phyloP scores from a whole-genome alignment of 2,329 filamentous ascomycete genomes.

The Meredithiella fracta region DNA sequence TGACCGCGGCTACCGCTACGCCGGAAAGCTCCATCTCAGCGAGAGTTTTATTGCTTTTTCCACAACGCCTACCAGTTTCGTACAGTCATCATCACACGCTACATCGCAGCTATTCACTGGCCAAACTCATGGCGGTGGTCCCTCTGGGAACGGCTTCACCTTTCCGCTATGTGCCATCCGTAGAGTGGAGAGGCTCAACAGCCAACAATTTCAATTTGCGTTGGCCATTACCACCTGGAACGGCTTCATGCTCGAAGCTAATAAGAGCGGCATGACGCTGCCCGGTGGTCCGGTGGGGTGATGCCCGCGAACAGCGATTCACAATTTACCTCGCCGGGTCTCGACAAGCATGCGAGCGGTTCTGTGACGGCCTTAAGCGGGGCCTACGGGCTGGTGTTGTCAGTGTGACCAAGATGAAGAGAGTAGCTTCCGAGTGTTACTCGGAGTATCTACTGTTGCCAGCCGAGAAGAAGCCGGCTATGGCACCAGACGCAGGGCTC shows the following conservation, averaged over 20 bases:
- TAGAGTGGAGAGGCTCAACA: constrained; percentile 81
- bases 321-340: constrained; percentile 83
- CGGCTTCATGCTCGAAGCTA: constrained; percentile 40
- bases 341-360: constrained; percentile 77
- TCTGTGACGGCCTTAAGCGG: constrained; percentile 89
- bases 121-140: constrained; percentile 81
- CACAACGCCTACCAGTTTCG: constrained; percentile 76
- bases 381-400: constrained; percentile 75
- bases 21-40: constrained; percentile 81
- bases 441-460: constrained; percentile 64
- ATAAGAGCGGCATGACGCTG: constrained; percentile 23
- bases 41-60: constrained; percentile 95
- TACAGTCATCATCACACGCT: constrained; percentile 60
- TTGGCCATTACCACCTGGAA: constrained; percentile 95
- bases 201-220: constrained; percentile 81
- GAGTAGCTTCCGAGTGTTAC: constrained; percentile 71
- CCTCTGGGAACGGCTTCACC: constrained; percentile 89
- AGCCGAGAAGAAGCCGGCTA: constrained; percentile 31
- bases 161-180: constrained; percentile 83
- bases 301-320: constrained; percentile 56
- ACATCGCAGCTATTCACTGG: constrained; percentile 77
- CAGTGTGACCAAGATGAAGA: constrained; percentile 69
- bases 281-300: constrained; percentile 16
- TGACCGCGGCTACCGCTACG: constrained; percentile 70
- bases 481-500: constrained; percentile 70